Evolutionary conservation across 352 stramenopile genomes (phyloP), one percentile per base, ranked within the genome.

Genomic region (Phytophthora ramorum): DNA sequence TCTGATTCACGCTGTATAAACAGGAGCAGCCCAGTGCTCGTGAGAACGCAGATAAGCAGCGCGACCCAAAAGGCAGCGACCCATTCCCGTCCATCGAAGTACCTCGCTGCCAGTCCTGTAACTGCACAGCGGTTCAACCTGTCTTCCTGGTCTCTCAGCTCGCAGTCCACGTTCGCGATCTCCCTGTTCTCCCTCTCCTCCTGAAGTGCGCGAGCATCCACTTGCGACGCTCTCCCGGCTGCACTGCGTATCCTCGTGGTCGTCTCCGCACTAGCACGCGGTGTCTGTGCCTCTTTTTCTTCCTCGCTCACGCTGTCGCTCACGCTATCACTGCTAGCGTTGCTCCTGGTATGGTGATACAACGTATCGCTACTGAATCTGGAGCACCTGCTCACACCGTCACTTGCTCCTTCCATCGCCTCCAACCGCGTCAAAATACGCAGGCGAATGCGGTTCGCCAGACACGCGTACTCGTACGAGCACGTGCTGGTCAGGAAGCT

Each of bases 401-500:
- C 64, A 63, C 46, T 64, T 0, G 64, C 38, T 6, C 51, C 63
- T 46, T 82, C 73, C 37, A 79, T 57, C 5, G 71, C 63, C 9
- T 66, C 51, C n/a, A 83, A 53, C 38, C 64, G 35, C 8, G 68
- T 69, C 8, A 88, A 51, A 28, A 90, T 66, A 2, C 77, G 66
- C 54, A 75, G 34, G n/a, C 88, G 77, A 54, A 91, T 91, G 44
- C 84, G 76, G 40, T 88, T 75, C 3, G 82, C 73, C 45, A 93
- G 70, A 50, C 82, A 93, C 48, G 84, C 66, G 62, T 85, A 92
- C 66, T 92, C 84, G 69, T 88, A 92, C 34, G 66, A 83, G 58
- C 78, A 89, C 0, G 83, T 69, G 37, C 71, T 86, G 20, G 71
- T 81, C 17, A 90, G 30, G 34, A 86, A 83, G 46, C 73, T 79